Percentiles rank a stretch among this genome's conserved stretches.
These are phyloP conservation scores for Bathelium albidoporum DNA, from an alignment of 495 filamentous ascomycete genomes.

Conservation along the genomic window DNA sequence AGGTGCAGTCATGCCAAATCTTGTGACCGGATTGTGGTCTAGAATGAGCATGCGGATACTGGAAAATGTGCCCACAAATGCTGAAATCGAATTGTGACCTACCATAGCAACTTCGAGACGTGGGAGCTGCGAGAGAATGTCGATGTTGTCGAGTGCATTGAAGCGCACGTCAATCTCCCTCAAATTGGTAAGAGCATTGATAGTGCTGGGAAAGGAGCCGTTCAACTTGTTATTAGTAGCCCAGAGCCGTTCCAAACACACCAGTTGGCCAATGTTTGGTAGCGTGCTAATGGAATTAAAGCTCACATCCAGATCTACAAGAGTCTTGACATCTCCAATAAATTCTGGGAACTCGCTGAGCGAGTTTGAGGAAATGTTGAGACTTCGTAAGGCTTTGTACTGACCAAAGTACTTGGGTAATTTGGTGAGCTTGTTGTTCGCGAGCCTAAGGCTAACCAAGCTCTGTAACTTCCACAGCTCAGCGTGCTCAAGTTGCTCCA, in stretches of 20 bases:
- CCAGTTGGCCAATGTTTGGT: slow-evolving; percentile 68
- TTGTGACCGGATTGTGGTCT: slow-evolving; percentile 87
- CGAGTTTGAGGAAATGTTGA: slow-evolving; percentile 89
- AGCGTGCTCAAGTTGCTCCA: slow-evolving; percentile 78
- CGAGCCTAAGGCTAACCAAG: slow-evolving; percentile 82
- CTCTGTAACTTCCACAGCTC: slow-evolving; percentile 58
- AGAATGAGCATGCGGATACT: slow-evolving; percentile 73
- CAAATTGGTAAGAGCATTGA: slow-evolving; percentile 61
- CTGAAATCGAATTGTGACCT: slow-evolving; percentile 83
- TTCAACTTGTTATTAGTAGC: slow-evolving; percentile 87
- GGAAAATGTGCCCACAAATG: slow-evolving; percentile 75
- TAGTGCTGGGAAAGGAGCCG: slow-evolving; percentile 59
- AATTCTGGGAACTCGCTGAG: slow-evolving; percentile 76
- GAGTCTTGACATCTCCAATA: slow-evolving; percentile 65
- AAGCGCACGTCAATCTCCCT: slow-evolving; percentile 91
- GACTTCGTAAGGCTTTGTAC: slow-evolving; percentile 63
- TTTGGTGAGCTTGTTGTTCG: slow-evolving; percentile 74
- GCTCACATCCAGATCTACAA: slow-evolving; percentile 92
- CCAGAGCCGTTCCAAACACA: slow-evolving; percentile 74
- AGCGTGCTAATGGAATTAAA: slow-evolving; percentile 81
- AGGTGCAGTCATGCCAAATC: slow-evolving; percentile 69
- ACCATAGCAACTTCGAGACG: slow-evolving; percentile 75
- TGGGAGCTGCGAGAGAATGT: slow-evolving; percentile 70
- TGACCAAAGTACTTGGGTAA: slow-evolving; percentile 72
- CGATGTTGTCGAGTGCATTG: slow-evolving; percentile 77